These are phyloP conservation scores for Tubosaeta sp. DNA, from an alignment of 768 basidiomycete species.

Conservation along the genomic window DNA sequence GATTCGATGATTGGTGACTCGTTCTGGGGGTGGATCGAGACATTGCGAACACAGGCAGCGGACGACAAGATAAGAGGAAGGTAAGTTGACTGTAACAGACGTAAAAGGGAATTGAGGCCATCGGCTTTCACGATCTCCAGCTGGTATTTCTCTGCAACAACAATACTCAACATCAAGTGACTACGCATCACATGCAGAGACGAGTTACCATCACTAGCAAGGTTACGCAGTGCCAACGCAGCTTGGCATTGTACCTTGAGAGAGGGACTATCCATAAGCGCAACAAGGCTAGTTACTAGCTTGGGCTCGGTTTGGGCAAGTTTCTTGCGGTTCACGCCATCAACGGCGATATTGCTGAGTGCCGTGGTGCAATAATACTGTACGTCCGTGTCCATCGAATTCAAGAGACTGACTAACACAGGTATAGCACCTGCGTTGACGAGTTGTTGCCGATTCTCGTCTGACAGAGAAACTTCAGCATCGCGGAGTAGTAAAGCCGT, in stretches of 20 bases:
- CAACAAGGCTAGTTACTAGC: slow-evolving; percentile 88
- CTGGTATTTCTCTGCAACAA: slow-evolving; percentile 86
- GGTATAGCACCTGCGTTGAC: slow-evolving; percentile 99
- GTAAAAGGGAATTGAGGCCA: slow-evolving; percentile 86
- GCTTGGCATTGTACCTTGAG: slow-evolving; percentile 99
- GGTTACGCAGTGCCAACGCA: slow-evolving; percentile 90
- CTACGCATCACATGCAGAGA: slow-evolving; percentile 13
- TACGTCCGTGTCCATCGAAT: slow-evolving; percentile 97
- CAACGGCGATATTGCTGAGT: slow-evolving; percentile 96
- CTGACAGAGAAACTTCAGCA: slow-evolving; percentile 37
- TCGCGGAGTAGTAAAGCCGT: background rate
- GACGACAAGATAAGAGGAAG: slow-evolving; percentile 97
- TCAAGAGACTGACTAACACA: slow-evolving; percentile 89
- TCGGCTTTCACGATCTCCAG: slow-evolving; percentile 97
- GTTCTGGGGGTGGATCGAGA: slow-evolving; percentile 97
- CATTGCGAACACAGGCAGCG: slow-evolving; percentile 97
- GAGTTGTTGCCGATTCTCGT: slow-evolving; percentile 97
- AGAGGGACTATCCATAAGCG: slow-evolving; percentile 95
- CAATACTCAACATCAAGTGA: slow-evolving; percentile 2
- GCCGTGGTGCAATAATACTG: slow-evolving; percentile 99
- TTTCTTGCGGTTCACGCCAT: slow-evolving; percentile 92
- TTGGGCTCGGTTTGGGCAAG: slow-evolving; percentile 92
- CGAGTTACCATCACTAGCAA: slow-evolving; percentile 85
- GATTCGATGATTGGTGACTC: slow-evolving; percentile 99
- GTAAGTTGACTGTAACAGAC: slow-evolving; percentile 93